Percentiles rank a stretch among this genome's conserved stretches.
Evolutionary conservation across 345 rosid species (phyloP).

Genomic region (Eucalyptus regnans): DNA sequence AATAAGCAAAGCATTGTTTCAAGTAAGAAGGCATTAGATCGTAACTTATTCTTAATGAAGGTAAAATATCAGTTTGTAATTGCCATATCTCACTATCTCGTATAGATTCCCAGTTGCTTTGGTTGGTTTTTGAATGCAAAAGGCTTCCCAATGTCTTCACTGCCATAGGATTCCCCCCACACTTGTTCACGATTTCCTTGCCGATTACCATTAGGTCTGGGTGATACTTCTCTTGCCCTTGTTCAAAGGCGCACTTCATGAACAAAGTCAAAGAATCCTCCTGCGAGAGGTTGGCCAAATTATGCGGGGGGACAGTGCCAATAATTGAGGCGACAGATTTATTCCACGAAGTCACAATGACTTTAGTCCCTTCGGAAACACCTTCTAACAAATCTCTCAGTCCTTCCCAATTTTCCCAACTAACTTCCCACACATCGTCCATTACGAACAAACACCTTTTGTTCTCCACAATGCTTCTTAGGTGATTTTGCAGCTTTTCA

Average conservation of each 20-base stretch:
- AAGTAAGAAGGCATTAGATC: slow-evolving; percentile 18
- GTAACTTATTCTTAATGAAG: slow-evolving; percentile 12
- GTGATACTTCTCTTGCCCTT: neutral
- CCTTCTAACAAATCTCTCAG: neutral
- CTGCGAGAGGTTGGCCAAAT: neutral
- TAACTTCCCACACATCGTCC: neutral
- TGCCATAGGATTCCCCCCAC: slow-evolving; percentile 12
- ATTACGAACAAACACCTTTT: neutral
- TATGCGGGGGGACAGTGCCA: neutral
- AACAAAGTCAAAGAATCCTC: neutral
- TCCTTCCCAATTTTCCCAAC: neutral
- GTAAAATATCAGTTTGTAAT: neutral
- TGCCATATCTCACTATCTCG: slow-evolving; percentile 7
- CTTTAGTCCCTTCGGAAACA: neutral
- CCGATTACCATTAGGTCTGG: neutral
- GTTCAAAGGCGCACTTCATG: neutral
- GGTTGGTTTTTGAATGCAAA: neutral
- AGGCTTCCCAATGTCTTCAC: slow-evolving; percentile 4
- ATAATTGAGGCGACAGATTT: neutral
- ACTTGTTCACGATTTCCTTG: neutral
- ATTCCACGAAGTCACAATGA: slow-evolving; percentile 1
- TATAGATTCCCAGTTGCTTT: neutral
- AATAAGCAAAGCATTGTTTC: slow-evolving; percentile 25
- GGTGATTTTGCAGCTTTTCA: neutral
- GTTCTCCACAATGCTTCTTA: neutral